Percentiles rank a stretch among this genome's conserved stretches.
These are phyloP conservation scores for Castanea crenata DNA, from an alignment of 306 rosid species.

Conservation along the genomic window DNA sequence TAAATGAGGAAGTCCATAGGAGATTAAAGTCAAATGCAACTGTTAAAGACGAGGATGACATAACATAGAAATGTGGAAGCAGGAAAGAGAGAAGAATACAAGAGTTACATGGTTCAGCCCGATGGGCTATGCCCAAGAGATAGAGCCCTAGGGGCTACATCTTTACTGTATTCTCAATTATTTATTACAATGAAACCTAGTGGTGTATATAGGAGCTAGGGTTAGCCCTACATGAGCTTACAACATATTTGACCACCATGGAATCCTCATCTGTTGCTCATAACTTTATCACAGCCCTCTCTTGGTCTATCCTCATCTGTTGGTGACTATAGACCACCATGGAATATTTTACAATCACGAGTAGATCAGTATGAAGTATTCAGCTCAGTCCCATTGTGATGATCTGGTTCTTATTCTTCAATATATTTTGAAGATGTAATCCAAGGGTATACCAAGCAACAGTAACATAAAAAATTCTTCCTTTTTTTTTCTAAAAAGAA, in stretches of 20 bases:
- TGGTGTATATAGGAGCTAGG: no score
- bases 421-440: background rate
- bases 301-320: background rate
- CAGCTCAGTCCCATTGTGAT: background rate
- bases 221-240: no score
- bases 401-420: background rate
- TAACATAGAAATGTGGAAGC: no score
- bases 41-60: background rate
- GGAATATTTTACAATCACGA: background rate
- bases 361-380: background rate
- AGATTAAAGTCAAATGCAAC: conserved; percentile 13
- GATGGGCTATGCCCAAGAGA: no score
- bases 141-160: no score
- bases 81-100: no score
- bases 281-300: no score
- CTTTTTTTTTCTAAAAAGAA: background rate
- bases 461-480: background rate
- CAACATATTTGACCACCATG: no score
- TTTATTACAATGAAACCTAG: no score
- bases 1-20: conserved; percentile 1
- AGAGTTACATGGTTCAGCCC: no score
- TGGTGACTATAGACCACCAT: background rate
- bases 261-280: no score
- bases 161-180: no score
- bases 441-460: background rate